Base-by-base conservation (phyloP, 1,284 basidiomycete species). In the Macrocystidia cucumis region DNA sequence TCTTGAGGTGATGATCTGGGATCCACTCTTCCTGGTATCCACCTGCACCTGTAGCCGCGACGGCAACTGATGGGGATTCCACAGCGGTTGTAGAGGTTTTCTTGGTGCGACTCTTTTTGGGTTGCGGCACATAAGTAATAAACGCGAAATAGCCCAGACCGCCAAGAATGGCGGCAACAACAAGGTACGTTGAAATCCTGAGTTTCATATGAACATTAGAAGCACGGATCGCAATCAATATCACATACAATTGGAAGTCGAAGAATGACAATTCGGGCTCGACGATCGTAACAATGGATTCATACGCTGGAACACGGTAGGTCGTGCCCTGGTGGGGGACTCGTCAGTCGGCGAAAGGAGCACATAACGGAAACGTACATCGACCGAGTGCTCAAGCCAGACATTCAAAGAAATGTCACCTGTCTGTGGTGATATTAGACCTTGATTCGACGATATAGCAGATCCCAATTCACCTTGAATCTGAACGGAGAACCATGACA, bases 1-100 rank as follows among this genome's bases (percentile, higher is more conserved):
- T 84, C 63, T 76, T 82, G 44, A 91, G 62, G 49, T 91, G 88
- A 49, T 89, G 82, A 47, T 80, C 82, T 11, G 90, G 90, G 49
- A 93, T 92, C 90, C 90, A 93, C 51, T 92, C 89, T 54, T 92
- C 88, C 50, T 90, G 78, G 49, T 91, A 91, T 34, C 77, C 80
- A 39, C 77, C 74, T 3, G 80, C 72, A 13, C 78, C 74, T 22
- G 79, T 79, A 35, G 75, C 76, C n/a, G 78, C 79, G 27, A 74
- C 71, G 7, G 74, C 63, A 40, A 74, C 76, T 40, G 74, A 63
- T 5, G 62, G 48, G 0, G 55, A 33, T 44, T 66, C 43, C 33
- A 54, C 37, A 37, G 57, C 33, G n/a, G n/a, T n/a, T n/a, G n/a
- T n/a, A n/a, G n/a, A n/a, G n/a, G n/a, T n/a, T 39, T 62, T 67